phyloP scores from a whole-genome alignment of 495 filamentous ascomycete species.

The Aspergillus bridgeri region DNA sequence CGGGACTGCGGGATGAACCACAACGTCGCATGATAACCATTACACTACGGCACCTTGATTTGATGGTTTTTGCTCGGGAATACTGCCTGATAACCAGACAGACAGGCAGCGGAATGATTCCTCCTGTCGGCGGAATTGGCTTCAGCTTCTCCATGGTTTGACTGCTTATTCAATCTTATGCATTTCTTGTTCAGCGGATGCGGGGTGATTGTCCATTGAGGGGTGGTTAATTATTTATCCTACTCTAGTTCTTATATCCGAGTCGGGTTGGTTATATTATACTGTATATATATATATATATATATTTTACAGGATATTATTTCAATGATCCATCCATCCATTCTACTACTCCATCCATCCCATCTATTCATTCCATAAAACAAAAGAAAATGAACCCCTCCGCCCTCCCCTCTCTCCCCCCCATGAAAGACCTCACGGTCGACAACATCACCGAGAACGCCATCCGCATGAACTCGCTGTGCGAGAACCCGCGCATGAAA shows the following conservation, averaged over 20 bases:
- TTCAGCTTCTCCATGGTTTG: too few relatives aligned
- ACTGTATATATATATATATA: too few relatives aligned
- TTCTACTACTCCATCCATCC: background rate
- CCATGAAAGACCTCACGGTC: slow-evolving; percentile 69
- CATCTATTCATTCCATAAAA: background rate
- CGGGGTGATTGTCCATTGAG: background rate
- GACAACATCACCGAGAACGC: slow-evolving; percentile 84
- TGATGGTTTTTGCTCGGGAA: background rate
- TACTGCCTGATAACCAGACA: background rate
- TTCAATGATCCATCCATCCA: background rate
- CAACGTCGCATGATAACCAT: slow-evolving; percentile 29
- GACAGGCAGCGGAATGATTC: too few relatives aligned
- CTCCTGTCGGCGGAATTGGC: too few relatives aligned
- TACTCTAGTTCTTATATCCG: too few relatives aligned
- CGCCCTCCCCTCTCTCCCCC: slow-evolving; percentile 49
- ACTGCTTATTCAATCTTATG: slow-evolving; percentile 9
- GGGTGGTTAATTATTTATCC: background rate
- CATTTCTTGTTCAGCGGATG: background rate
- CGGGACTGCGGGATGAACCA: slow-evolving; percentile 21
- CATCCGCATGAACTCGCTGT: slow-evolving; percentile 69
- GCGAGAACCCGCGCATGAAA: slow-evolving; percentile 59
- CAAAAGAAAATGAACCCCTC: slow-evolving; percentile 48
- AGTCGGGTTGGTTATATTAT: too few relatives aligned
- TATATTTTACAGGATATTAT: too few relatives aligned
- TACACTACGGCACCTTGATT: slow-evolving; percentile 29